These are phyloP conservation scores for Salvia hispanica DNA, from an alignment of 257 asterid species.

Conservation along the genomic window DNA sequence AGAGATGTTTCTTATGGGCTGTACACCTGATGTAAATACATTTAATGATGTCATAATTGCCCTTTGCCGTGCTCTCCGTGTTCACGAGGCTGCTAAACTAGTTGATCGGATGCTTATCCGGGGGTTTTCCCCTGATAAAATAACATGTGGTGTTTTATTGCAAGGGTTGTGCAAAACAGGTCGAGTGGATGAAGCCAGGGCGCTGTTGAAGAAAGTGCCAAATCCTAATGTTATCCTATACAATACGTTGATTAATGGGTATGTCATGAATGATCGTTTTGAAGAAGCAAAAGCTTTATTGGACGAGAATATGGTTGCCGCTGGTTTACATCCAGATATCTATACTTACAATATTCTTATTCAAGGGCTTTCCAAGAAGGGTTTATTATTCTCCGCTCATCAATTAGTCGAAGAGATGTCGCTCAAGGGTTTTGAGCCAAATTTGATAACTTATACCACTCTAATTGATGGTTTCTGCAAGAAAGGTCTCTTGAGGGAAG, in stretches of 20 bases:
- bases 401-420: constrained; percentile 55
- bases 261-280: constrained; percentile 44
- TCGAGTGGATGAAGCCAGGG: constrained; percentile 65
- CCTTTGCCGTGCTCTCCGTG: constrained; percentile 70
- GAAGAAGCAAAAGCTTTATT: constrained; percentile 77
- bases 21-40: constrained; percentile 79
- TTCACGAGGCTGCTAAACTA: constrained; percentile 85
- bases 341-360: constrained; percentile 76
- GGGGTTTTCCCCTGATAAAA: constrained; percentile 68
- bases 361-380: constrained; percentile 77
- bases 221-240: constrained; percentile 53
- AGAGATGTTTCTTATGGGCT: constrained; percentile 96
- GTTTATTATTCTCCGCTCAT: constrained; percentile 62
- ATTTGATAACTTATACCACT: constrained; percentile 70
- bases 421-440: constrained; percentile 54
- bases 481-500: constrained; percentile 67
- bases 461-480: constrained; percentile 76
- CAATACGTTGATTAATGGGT: constrained; percentile 77
- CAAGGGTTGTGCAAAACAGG: constrained; percentile 72
- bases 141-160: constrained; percentile 84
- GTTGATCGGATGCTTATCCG: constrained; percentile 86
- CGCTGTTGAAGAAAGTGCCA: constrained; percentile 64
- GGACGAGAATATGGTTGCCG: constrained; percentile 44
- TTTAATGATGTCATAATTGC: constrained; percentile 81
- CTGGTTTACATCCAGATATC: constrained; percentile 64